phyloP scores from a whole-genome alignment of 805 yeast species.

The Debaryomyces hansenii region DNA sequence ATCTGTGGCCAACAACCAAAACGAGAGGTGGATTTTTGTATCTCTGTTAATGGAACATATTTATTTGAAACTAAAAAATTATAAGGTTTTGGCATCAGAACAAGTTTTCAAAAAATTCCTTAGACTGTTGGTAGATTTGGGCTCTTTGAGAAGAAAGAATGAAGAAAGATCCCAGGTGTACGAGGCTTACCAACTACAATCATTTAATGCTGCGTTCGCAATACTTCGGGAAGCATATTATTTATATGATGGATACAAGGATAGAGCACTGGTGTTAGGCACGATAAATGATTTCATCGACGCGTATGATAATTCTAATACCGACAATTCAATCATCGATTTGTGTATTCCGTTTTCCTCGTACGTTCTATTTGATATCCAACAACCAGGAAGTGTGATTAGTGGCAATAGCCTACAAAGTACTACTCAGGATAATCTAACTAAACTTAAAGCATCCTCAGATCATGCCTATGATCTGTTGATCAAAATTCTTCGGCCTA shows the following conservation, averaged over 20 bases:
- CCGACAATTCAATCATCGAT: not conserved
- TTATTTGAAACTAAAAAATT: slow-evolving; percentile 12
- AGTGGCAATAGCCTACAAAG: not conserved
- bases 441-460: not conserved
- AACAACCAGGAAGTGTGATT: slow-evolving; percentile 3
- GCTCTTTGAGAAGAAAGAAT: slow-evolving; percentile 7
- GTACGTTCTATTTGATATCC: slow-evolving; percentile 6
- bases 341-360: slow-evolving; percentile 4
- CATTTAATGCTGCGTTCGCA: slow-evolving; percentile 5
- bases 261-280: slow-evolving; percentile 13
- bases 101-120: slow-evolving; percentile 23
- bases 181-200: slow-evolving; percentile 4
- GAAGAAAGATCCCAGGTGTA: slow-evolving; percentile 1
- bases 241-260: slow-evolving; percentile 37
- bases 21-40: slow-evolving; percentile 30
- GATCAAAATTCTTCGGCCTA: not conserved
- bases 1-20: slow-evolving; percentile 16
- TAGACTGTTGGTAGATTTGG: slow-evolving; percentile 20
- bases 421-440: not conserved
- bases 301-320: not conserved
- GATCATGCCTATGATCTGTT: not conserved
- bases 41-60: slow-evolving; percentile 22
- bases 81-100: slow-evolving; percentile 19
- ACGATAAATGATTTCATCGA: not conserved
- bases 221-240: slow-evolving; percentile 19